Conservation (phyloP, 1,284 basidiomycete genomes). For the Trichosporon sp. region DNA sequence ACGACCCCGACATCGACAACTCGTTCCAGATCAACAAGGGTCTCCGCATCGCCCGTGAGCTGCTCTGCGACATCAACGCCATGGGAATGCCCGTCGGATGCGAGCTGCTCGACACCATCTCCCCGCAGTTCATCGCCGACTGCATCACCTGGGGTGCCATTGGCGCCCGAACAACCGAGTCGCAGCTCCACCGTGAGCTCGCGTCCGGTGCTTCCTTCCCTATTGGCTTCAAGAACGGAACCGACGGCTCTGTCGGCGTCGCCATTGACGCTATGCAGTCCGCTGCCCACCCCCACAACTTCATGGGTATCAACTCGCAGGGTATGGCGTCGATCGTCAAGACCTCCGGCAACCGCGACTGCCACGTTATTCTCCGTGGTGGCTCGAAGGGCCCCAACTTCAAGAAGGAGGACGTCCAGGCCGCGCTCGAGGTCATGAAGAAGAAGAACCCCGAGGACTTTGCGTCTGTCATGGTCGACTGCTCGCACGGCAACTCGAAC, state of each 20-base stretch:
- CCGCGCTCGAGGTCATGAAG: conserved; percentile 62
- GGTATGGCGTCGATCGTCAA: conserved; percentile 92
- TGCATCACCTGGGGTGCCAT: conserved; percentile 97
- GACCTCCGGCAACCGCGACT: conserved; percentile 84
- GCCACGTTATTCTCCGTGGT: conserved; percentile 90
- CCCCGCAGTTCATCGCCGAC: conserved; percentile 92
- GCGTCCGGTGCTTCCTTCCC: conserved; percentile 50
- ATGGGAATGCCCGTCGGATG: conserved; percentile 80
- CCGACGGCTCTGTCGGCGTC: conserved; percentile 75
- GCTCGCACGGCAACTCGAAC: conserved; percentile 69
- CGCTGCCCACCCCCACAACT: conserved; percentile 85
- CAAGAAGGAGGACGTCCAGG: conserved; percentile 63
- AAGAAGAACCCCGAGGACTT: conserved; percentile 51
- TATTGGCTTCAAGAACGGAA: conserved; percentile 94
- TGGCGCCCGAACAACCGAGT: conserved; percentile 92
- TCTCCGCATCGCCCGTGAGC: conserved; percentile 78
- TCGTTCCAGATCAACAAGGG: conserved; percentile 84
- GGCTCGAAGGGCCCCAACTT: conserved; percentile 79
- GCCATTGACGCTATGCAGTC: conserved; percentile 97
- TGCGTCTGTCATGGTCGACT: conserved; percentile 53
- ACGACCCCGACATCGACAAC: conserved; percentile 53
- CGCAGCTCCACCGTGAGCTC: conserved; percentile 78
- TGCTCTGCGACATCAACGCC: conserved; percentile 81
- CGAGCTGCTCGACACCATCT: conserved; percentile 65
- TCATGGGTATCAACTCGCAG: conserved; percentile 96